phyloP scores from a whole-genome alignment of 1,284 basidiomycete genomes.

The Paramarasmius palmivorus region DNA sequence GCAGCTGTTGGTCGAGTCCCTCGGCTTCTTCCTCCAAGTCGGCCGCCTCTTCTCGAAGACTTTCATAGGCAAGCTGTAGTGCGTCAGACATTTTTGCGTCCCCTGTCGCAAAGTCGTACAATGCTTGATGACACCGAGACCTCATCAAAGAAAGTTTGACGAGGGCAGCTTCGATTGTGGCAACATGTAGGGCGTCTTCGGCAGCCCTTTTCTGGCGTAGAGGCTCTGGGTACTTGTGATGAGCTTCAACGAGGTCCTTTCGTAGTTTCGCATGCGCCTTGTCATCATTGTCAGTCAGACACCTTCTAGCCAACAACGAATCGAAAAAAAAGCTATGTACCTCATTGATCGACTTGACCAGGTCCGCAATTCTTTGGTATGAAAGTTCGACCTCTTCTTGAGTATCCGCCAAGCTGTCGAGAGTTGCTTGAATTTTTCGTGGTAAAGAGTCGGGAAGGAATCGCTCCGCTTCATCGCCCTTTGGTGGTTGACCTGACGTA shows the following conservation, averaged over 20 bases:
- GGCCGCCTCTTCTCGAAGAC: constrained; percentile 35
- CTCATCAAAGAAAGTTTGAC: constrained; percentile 48
- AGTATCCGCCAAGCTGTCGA: constrained; percentile 1
- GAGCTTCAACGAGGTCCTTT: constrained; percentile 25
- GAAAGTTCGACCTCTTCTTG: constrained; percentile 1
- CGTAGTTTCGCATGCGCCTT: constrained; percentile 37
- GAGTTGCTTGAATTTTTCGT: neutral
- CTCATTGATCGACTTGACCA: neutral
- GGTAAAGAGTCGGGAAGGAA: neutral
- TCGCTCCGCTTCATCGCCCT: neutral
- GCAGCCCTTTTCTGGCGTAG: constrained; percentile 29
- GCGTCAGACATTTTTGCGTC: constrained; percentile 31
- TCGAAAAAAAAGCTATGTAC: no score
- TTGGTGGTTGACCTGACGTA: neutral
- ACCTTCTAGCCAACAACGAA: no score
- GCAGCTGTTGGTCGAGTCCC: constrained; percentile 38
- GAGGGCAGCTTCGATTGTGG: constrained; percentile 45
- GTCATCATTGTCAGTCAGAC: constrained; percentile 17
- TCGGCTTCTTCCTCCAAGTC: constrained; percentile 37
- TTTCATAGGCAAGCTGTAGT: constrained; percentile 32
- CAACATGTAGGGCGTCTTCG: constrained; percentile 36
- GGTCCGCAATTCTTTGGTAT: neutral
- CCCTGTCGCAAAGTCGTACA: constrained; percentile 37
- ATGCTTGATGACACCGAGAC: constrained; percentile 34
- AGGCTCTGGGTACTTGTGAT: constrained; percentile 28